Base-by-base conservation (phyloP, 2,329 filamentous ascomycete genomes). In the Cytospora chrysosperma region DNA sequence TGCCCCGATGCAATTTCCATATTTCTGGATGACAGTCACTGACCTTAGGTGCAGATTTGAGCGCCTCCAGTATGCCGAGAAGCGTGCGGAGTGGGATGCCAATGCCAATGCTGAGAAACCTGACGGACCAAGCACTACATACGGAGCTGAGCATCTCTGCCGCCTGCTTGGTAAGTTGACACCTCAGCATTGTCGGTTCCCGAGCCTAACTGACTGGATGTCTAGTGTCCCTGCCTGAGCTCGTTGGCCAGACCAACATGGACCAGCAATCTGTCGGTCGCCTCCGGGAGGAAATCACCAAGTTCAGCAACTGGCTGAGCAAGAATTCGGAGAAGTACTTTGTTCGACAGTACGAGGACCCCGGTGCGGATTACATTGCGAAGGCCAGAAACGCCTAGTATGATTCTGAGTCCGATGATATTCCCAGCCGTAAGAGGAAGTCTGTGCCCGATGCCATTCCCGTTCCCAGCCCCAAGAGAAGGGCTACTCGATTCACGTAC, bases 181-280 rank as follows among this genome's bases (percentile, higher is more conserved):
- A 55, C 28, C 5, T 17, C 10, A 17, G 12, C 15, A 19, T 43
- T 5, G 12, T 17, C 13, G 13, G n/a, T n/a, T 12, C 40, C 13
- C 3, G 19, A 32, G 37, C 30, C 24, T 12, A 15, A 12, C 43
- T 54, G 17, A 47, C 24, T 2, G 19, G 24, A 30, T 56, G 12
- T 62, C 8, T 69, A 97, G 94, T 96, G 4, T 90, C 90, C 1
- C 87, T 98, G 70, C 94, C 95, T 0, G 95, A 99, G 73, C 87
- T 98, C 49, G 88, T 98, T 67, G 93, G 93, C 4, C 95, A 99
- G 75, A 99, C 95, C 59, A 98, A 98, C 77, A 97, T 99, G 93
- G 95, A 98, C 72, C 83, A 89, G 59, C 93, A 96, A 74, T 93
- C 93, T 2, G 92, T 97, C 50, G 90, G 89, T 67, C 90, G 93